These are phyloP conservation scores for Glutinoglossum americanum DNA, from an alignment of 495 filamentous ascomycete genomes.

Conservation along the genomic window DNA sequence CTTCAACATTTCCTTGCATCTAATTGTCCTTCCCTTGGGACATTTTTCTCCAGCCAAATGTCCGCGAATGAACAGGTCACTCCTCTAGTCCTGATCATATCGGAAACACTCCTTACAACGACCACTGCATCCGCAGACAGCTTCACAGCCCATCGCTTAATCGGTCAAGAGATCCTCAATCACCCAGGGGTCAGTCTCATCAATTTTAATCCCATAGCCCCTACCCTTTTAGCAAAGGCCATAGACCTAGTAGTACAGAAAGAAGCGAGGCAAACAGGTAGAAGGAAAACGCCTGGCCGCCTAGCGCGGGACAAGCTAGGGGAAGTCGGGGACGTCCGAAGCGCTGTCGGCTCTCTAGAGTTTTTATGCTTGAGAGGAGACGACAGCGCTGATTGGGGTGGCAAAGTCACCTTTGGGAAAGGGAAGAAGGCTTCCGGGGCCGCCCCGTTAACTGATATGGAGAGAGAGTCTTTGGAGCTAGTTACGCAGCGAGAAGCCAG, in stretches of 20 bases:
- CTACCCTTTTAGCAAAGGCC: constrained; percentile 68
- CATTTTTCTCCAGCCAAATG: constrained; percentile 12
- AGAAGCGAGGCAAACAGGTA: constrained; percentile 48
- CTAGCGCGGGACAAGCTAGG: constrained; percentile 51
- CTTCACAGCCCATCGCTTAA: constrained; percentile 70
- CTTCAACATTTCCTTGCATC: constrained; percentile 52
- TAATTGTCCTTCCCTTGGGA: constrained; percentile 23
- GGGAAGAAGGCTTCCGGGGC: constrained; percentile 32
- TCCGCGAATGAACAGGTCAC: constrained; percentile 22
- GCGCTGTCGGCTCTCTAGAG: constrained; percentile 71
- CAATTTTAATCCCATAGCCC: constrained; percentile 80
- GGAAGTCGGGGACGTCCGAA: constrained; percentile 77
- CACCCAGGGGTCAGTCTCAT: constrained; percentile 57
- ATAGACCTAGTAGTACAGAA: constrained; percentile 59
- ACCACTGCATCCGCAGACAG: constrained; percentile 59
- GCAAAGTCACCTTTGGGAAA: constrained; percentile 36
- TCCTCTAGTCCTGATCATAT: constrained; percentile 74
- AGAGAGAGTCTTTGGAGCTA: constrained; percentile 46
- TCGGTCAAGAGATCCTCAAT: constrained; percentile 63
- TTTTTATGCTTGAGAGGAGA: constrained; percentile 70
- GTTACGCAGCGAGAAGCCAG: constrained; percentile 70
- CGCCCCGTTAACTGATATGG: constrained; percentile 42
- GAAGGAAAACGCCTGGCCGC: constrained; percentile 44
- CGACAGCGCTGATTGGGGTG: constrained; percentile 40
- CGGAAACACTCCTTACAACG: constrained; percentile 62